phyloP scores from a whole-genome alignment of 2,329 filamentous ascomycete species.

The Calonectria pseudoreteaudii region DNA sequence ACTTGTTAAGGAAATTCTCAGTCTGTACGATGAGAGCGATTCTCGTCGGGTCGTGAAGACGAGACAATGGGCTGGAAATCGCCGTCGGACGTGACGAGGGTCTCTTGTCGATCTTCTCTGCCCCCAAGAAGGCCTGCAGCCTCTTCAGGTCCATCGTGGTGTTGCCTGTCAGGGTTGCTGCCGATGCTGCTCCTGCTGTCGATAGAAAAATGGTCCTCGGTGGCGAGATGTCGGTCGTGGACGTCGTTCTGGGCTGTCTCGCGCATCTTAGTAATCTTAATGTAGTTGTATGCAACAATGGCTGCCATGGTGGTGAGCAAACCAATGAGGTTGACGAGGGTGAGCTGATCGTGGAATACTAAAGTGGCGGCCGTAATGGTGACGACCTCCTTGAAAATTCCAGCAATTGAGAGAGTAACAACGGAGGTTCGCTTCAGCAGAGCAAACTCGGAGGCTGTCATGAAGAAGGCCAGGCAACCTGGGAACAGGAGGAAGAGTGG shows the following conservation, averaged over 20 bases:
- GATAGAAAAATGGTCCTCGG: constrained; percentile 46
- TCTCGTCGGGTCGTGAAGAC: constrained; percentile 28
- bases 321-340: constrained; percentile 86
- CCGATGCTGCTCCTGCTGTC: constrained; percentile 53
- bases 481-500: constrained; percentile 87
- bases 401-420: constrained; percentile 94
- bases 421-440: constrained; percentile 94
- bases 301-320: constrained; percentile 88
- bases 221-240: constrained; percentile 54
- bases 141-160: constrained; percentile 57
- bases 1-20: constrained; percentile 26
- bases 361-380: constrained; percentile 91
- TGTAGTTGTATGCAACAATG: constrained; percentile 91
- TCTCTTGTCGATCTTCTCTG: constrained; percentile 50
- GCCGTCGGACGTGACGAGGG: constrained; percentile 54
- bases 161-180: constrained; percentile 56
- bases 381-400: constrained; percentile 98
- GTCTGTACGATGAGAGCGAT: constrained; percentile 26
- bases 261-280: constrained; percentile 93
- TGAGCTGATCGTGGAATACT: constrained; percentile 90
- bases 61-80: constrained; percentile 52
- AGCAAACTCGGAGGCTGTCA: constrained; percentile 97
- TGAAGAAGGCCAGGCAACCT: constrained; percentile 90
- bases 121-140: constrained; percentile 58
- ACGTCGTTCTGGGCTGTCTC: constrained; percentile 73